Evolutionary conservation across 805 yeast species (phyloP), one percentile per base, ranked within the genome.

Genomic region (Wickerhamomyces subpelliculosus): DNA sequence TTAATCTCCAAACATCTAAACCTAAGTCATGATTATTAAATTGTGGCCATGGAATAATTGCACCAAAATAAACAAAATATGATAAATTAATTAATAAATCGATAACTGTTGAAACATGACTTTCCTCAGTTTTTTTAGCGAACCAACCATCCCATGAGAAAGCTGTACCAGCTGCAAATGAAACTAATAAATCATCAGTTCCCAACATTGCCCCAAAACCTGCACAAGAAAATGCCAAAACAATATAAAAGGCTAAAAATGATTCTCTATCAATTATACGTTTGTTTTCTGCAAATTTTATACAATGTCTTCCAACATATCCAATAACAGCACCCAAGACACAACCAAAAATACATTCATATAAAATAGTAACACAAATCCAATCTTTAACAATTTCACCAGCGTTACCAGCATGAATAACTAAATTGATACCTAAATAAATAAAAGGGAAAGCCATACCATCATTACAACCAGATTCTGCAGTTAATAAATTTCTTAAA

Each of bases 391-490:
- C 73, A 42, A 88, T 84, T 44, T 74, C 78, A 4, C 77, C 72
- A 2, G 79, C 75, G 37, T 84, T 61, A 4, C 84, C 84, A 23
- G 72, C 70, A 54, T 82, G 77, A n/a, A 76, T 57, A 37, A 88
- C 73, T 34, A 87, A 55, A 54, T 81, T 73, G 44, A 86, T 62
- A 2, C 93, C 78, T 30, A 89, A 54, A 59, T 62, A 70, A 69
- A 85, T 84, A 55, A 88, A 88, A 0, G 97, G 97, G 54, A 85
- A 88, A 0, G 96, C 96, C 93, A 88, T 82, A 32, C 97, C 97
- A 55, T 88, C 97, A 59, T 88, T 88, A 57, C 95, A 84, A 4
- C 89, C 94, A 0, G 90, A 81, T 51, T 84, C 94, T 0, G 95
- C 95, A 23, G 89, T 75, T 20, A 89, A 65, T 34, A 88, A 61